A percentile compares a stretch with the other conserved stretches of the same genome.
Conservation (phyloP, 805 yeast genomes). For the Starmerella powellii region DNA sequence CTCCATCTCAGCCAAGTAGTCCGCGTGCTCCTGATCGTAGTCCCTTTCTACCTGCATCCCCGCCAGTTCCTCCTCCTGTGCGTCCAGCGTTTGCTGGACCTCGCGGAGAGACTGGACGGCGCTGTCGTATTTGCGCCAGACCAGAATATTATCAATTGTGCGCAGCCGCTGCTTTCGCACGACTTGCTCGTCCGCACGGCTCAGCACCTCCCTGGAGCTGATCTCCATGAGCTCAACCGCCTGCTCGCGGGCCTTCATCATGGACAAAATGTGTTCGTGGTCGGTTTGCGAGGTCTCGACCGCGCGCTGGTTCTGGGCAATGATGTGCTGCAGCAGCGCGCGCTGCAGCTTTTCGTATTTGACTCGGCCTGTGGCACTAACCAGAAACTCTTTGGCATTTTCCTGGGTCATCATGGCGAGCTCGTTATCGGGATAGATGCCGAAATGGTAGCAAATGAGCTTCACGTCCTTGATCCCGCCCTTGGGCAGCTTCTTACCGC, state of each 20-base stretch:
- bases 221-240: neutral
- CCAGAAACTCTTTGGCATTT: conserved; percentile 78
- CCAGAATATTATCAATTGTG: conserved; percentile 2
- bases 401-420: conserved; percentile 89
- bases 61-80: neutral
- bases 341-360: conserved; percentile 69
- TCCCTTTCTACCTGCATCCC: no score
- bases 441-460: conserved; percentile 54
- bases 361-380: conserved; percentile 57
- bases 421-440: conserved; percentile 77
- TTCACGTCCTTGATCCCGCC: conserved; percentile 47
- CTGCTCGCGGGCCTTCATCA: neutral
- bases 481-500: conserved; percentile 41
- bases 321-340: conserved; percentile 27
- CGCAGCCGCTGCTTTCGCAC: neutral
- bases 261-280: neutral
- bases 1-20: no score
- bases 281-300: conserved; percentile 20
- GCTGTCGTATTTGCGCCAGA: conserved; percentile 3
- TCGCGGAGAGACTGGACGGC: neutral
- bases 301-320: conserved; percentile 32
- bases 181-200: conserved; percentile 1
- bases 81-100: neutral
- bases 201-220: conserved; percentile 1
- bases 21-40: no score